Evolutionary conservation across 805 yeast species (phyloP), one percentile per base, ranked within the genome.

Genomic region (Ogataea siamensis): DNA sequence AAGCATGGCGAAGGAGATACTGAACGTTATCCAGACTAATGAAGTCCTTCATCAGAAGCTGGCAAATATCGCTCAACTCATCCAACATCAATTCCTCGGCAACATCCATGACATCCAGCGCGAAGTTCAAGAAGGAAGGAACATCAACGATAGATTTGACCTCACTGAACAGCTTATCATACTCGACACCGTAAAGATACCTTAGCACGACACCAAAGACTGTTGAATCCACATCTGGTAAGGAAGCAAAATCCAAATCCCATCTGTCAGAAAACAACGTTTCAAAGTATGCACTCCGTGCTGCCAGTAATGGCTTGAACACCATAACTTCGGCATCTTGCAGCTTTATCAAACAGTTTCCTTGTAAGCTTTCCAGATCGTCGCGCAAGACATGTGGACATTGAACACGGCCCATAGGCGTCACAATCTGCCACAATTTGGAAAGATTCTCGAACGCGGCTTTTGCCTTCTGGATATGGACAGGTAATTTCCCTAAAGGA

Each of bases 251-350:
- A 9, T 25, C 38, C 6, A 37, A 31, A n/a, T 33, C 42, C 94
- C 93, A 86, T 32, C 77, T 54, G 0, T 59, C 53, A 0, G 81
- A 71, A 23, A 83, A 66, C 2, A 77, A 46, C 0, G 80, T 68
- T 39, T 75, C 80, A 55, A 88, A 86, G 51, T 70, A 84, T 0
- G 76, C 78, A 32, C 80, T 74, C 42, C 94, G 62, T 0, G 73
- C 57, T 4, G 62, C 53, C n/a, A 88, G 51, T 4, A 87, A 60
- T 8, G 67, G 64, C 2, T 80, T 70, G 51, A 78, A 77, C 5
- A 75, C 71, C 4, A 43, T 39, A 0, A 71, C 22, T n/a, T 58
- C 63, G 1, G 75, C 78, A 47, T 76, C 80, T 2, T 59, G 45
- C n/a, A 82, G 55, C 5, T 47, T 47, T 2, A 86, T 58, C 0